Base-by-base conservation (phyloP, 768 basidiomycete species). In the Lentinus tigrinus region DNA sequence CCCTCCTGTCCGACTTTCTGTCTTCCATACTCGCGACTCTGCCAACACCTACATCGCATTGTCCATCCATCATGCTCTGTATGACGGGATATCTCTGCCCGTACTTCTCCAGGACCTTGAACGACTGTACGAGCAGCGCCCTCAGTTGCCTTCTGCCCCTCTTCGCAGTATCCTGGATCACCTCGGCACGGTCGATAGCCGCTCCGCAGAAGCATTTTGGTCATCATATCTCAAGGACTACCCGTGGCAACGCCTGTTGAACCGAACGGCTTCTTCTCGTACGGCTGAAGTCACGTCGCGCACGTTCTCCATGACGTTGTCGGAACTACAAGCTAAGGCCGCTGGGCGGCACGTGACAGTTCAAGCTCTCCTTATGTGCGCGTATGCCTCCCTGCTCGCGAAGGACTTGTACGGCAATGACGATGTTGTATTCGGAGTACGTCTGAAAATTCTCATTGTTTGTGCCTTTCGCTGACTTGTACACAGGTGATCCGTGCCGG, bases 41-140 rank as follows among this genome's bases (percentile, higher is more conserved):
- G 37, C 44, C 4, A 31, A 23, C 14, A 48, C 47, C 28, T 62
- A 64, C 56, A 26, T 68, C 34, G 63, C 59, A 16, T 58, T 74
- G 36, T 73, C 73, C 6, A 73, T 73, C 28, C 72, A 73, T 42
- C 72, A 73, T 24, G 72, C 71, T 2, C 54, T 73, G 7, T 73
- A 70, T 56, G 72, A 73, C 52, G 72, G 70, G 3, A 60, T 68
- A 31, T 74, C 72, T 17, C 57, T 73, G 3, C 62, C 73, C 1
- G 60, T 63, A 24, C 53, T 73, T n/a, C 58, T 73, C 42, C 69
- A 66, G 24, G 62, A 66, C 19, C 63, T 70, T 6, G 72, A 74
- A 47, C 62, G 63, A 3, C 59, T 58, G 27, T 63, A 69, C 24
- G 26, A 54, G 19, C 54, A 38, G 28, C 57, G 48, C 28, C 50